These are phyloP conservation scores for Grosmannia huntii DNA, from an alignment of 2,329 filamentous ascomycete genomes.

Conservation along the genomic window DNA sequence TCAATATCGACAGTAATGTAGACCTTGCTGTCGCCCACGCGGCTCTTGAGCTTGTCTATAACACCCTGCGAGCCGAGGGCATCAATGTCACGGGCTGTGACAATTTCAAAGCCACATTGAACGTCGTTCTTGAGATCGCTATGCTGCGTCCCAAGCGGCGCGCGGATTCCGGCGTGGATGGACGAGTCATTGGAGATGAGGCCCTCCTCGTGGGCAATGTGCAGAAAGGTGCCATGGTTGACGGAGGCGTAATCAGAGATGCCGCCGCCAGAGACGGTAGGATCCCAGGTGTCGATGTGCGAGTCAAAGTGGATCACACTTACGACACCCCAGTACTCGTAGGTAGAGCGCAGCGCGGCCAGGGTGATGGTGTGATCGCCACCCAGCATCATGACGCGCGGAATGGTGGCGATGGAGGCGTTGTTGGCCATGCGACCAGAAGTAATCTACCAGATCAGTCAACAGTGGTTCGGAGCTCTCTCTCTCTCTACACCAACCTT, in stretches of 20 bases:
- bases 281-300: conserved; percentile 56
- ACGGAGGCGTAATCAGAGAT: conserved; percentile 48
- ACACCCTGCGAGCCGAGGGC: conserved; percentile 53
- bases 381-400: conserved; percentile 38
- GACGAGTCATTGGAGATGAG: conserved; percentile 41
- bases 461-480: not conserved
- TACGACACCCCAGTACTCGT: conserved; percentile 38
- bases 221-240: conserved; percentile 50
- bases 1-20: conserved; percentile 74
- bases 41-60: conserved; percentile 46
- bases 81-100: conserved; percentile 56
- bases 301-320: conserved; percentile 50
- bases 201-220: conserved; percentile 49
- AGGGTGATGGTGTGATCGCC: conserved; percentile 32
- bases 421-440: conserved; percentile 25
- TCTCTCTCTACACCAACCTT: conserved; percentile 18
- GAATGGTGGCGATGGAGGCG: conserved; percentile 26
- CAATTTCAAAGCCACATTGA: conserved; percentile 43
- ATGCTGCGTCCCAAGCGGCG: conserved; percentile 33
- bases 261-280: conserved; percentile 42
- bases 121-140: conserved; percentile 42
- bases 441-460: conserved; percentile 4
- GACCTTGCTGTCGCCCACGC: conserved; percentile 37
- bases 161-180: conserved; percentile 49
- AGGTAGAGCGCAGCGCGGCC: conserved; percentile 46